Base-by-base conservation (phyloP, 192 early-diverging fungal species). In the Backusella liffmaniae region DNA sequence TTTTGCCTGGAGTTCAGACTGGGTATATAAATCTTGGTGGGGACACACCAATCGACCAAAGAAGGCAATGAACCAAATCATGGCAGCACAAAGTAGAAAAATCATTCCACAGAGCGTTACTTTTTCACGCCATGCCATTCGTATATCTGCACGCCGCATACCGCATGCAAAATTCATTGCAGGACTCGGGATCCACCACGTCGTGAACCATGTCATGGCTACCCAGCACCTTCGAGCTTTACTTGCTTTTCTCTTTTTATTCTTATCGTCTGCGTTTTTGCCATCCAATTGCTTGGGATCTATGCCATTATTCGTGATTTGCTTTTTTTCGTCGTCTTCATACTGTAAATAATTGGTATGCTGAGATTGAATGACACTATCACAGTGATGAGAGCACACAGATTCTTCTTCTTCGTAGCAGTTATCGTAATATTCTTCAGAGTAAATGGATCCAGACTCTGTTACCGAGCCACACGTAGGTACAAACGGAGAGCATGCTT, bases 61-160 rank as follows among this genome's bases (percentile, higher is more conserved):
- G 16, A 89, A 88, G 26, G 89, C 93, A 72, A 95, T 97, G 74
- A 96, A 92, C 84, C 98, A 97, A 39, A 98, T 85, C 74, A 97
- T 91, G 76, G 88, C 79, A 12, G 80, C 87, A 66, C 92, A 94
- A 66, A 97, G 78, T 53, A 95, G 85, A 36, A 91, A 83, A 51
- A 97, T 95, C 73, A 99, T 81, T 74, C 92, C 73, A 76, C 95
- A 96, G 16, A 99, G 86, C 2, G 98, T 92, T 4, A 96, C 90
- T 81, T 99, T 98, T 82, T 99, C 98, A 71, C 98, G 89, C 98
- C 98, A 99, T 13, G 98, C 98, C 86, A 94, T 90, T 32, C 91
- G 92, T 68, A 95, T 87, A 77, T 94, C 93, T 32, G 85, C 85
- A 73, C 90, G 87, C 79, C 89, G 86, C 90, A 96, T 94, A 35